Base-by-base conservation (phyloP, 2,329 filamentous ascomycete genomes). In the Fragosphaeria purpurea region DNA sequence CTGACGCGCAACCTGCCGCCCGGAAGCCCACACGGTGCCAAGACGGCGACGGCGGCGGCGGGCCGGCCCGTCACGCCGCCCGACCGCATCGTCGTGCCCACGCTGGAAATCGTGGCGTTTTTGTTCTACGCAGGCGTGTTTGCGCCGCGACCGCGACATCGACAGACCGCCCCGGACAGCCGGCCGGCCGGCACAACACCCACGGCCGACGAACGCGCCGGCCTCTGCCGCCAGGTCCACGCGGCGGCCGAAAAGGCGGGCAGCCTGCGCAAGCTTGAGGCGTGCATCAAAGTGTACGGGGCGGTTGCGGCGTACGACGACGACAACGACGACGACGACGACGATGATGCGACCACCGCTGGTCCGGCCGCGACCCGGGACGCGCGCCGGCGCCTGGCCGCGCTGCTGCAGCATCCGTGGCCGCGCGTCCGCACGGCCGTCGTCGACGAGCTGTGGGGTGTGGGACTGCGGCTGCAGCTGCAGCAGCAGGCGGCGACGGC, bases 201-300 rank as follows among this genome's bases (percentile, higher is more conserved):
- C 57, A 57, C 59, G 8, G 58, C 57, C 6, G 56, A 72, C 12
- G 68, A 73, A 55, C 63, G 72, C 62, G 79, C 79, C 53, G 72
- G 65, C 6, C 67, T 95, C 4, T 88, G 89, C 53, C 71, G 82
- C 6, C 72, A 81, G 38, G 79, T 85, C 4, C 88, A 94, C 61
- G 88, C 84, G 65, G 77, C 86, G 0, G 86, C 90, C 56, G 90
- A 86, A 70, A 91, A 90, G 67, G 86, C 85, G 1, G 81, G 84
- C 22, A 93, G 88, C 63, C 79, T 95, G 42, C 79, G 83, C 47
- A 91, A 93, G 64, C 74, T 97, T 1, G 79, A 88, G 62, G 85
- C 88, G 1, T 88, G 86, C 30, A 71, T 94, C 54, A 85, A 83
- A 60, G 77, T 93, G 10, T 97, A 96, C 65, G 79, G 82, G 3